Evolutionary conservation across 1,284 basidiomycete species (phyloP).

Genomic region (Xerocomus tenax): DNA sequence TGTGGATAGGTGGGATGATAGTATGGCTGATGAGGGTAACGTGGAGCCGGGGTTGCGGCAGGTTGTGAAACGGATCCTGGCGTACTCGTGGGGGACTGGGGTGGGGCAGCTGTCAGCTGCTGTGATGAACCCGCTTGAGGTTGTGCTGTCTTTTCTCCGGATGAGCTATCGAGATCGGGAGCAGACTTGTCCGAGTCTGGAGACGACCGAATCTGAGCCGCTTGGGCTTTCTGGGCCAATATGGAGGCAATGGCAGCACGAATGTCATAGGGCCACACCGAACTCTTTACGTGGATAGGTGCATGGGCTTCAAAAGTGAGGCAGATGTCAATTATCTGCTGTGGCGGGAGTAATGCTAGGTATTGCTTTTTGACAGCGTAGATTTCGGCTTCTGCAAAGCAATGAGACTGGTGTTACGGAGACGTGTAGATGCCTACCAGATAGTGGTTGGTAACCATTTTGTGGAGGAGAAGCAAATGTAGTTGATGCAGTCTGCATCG

Average conservation of each 20-base stretch:
- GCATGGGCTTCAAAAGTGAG: conserved; percentile 61
- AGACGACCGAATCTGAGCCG: conserved; percentile 14
- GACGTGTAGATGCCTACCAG: conserved; percentile 19
- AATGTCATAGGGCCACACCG: conserved; percentile 64
- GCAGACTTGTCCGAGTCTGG: conserved; percentile 9
- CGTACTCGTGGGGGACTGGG: conserved; percentile 16
- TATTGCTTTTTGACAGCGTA: conserved; percentile 61
- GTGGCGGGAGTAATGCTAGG: conserved; percentile 52
- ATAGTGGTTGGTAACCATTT: conserved; percentile 28
- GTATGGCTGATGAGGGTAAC: conserved; percentile 43
- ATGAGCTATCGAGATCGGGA: conserved; percentile 5
- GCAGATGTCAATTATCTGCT: conserved; percentile 69
- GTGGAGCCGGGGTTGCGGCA: conserved; percentile 33
- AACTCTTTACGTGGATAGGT: conserved; percentile 47
- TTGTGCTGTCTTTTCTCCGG: conserved; percentile 20
- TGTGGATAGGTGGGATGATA: conserved; percentile 51
- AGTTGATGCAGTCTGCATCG: conserved; percentile 27
- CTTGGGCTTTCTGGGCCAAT: conserved; percentile 29
- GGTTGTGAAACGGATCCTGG: conserved; percentile 13
- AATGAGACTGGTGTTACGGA: conserved; percentile 1
- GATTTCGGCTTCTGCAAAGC: conserved; percentile 32
- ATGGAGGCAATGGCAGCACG: conserved; percentile 51
- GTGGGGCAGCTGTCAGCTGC: conserved; percentile 13
- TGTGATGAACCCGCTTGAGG: conserved; percentile 16
- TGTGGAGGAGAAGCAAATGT: conserved; percentile 24